A percentile compares a stretch with the other conserved stretches of the same genome.
Conservation (phyloP, 441 rosid species). For the Breynia disticha region DNA sequence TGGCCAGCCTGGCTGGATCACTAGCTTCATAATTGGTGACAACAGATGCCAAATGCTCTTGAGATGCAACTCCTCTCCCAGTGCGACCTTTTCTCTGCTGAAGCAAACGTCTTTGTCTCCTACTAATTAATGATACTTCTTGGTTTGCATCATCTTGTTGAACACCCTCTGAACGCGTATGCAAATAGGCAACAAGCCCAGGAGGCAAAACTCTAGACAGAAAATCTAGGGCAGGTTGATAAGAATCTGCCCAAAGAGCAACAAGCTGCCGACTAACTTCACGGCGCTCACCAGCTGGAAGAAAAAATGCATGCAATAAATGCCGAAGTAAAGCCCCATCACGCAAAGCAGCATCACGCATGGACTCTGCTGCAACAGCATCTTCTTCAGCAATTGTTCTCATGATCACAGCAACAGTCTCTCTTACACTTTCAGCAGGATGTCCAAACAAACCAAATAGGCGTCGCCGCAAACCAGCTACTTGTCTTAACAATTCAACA, state of each 20-base stretch:
- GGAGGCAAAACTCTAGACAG: constrained; percentile 96
- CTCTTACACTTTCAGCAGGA: constrained; percentile 99
- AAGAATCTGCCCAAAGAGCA: constrained; percentile 99
- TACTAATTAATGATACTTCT: constrained; percentile 69
- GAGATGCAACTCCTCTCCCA: constrained; percentile 49
- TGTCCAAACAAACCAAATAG: constrained; percentile 96
- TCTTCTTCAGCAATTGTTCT: constrained; percentile 99
- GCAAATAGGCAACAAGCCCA: constrained; percentile 99
- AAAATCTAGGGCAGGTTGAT: constrained; percentile 90
- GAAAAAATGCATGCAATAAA: constrained; percentile 82
- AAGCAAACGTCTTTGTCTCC: constrained; percentile 78
- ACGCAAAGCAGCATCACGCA: constrained; percentile 99
- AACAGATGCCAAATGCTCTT: constrained; percentile 50
- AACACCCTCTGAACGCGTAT: constrained; percentile 68
- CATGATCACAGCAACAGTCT: constrained; percentile 96
- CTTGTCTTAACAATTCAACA: constrained; percentile 94
- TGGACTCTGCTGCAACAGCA: constrained; percentile 99
- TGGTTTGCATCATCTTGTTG: constrained; percentile 48
- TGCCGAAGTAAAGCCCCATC: constrained; percentile 99
- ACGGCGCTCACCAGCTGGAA: constrained; percentile 87
- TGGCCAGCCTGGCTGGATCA: constrained; percentile 41
- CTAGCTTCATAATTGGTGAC: constrained; percentile 49
- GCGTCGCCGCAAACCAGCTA: constrained; percentile 94
- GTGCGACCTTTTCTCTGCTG: constrained; percentile 81
- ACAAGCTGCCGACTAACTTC: constrained; percentile 99